These are phyloP conservation scores for Penicillium verhagenii DNA, from an alignment of 495 filamentous ascomycete species.

Conservation along the genomic window DNA sequence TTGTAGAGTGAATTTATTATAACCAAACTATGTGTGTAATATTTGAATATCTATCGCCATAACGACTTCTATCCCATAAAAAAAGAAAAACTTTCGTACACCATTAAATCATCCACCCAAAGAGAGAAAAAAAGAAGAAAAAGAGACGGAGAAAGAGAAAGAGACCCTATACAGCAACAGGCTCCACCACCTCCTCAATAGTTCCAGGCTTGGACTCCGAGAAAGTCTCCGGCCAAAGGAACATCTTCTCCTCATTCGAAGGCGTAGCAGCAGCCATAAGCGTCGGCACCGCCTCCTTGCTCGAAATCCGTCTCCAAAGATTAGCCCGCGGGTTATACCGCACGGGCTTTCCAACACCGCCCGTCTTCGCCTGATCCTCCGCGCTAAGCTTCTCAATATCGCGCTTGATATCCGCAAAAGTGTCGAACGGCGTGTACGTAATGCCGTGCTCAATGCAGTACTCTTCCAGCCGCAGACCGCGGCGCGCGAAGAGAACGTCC, in stretches of 20 bases:
- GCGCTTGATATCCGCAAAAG: constrained; percentile 64
- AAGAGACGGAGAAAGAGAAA: constrained; percentile 4
- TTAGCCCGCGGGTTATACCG: constrained; percentile 71
- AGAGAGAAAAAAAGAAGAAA: not conserved
- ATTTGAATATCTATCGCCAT: too few relatives aligned
- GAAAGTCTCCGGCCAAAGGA: constrained; percentile 64
- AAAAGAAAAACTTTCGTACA: too few relatives aligned
- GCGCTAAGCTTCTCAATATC: constrained; percentile 59
- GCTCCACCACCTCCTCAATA: constrained; percentile 17
- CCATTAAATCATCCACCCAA: not conserved
- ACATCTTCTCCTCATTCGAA: constrained; percentile 61
- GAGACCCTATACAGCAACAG: constrained; percentile 1
- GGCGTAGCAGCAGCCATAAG: constrained; percentile 56
- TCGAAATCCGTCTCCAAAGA: constrained; percentile 65
- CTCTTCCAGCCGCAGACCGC: constrained; percentile 66
- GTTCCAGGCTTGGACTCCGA: constrained; percentile 42
- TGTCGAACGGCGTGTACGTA: constrained; percentile 63
- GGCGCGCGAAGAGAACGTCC: constrained; percentile 72
- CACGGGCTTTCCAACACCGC: constrained; percentile 59
- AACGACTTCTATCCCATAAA: too few relatives aligned
- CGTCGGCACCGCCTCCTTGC: constrained; percentile 56
- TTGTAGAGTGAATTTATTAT: too few relatives aligned
- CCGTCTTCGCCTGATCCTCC: constrained; percentile 64
- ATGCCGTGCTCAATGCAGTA: constrained; percentile 67
- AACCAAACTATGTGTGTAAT: too few relatives aligned